These are phyloP conservation scores for Penicillium tannophilum DNA, from an alignment of 495 filamentous ascomycete genomes.

Conservation along the genomic window DNA sequence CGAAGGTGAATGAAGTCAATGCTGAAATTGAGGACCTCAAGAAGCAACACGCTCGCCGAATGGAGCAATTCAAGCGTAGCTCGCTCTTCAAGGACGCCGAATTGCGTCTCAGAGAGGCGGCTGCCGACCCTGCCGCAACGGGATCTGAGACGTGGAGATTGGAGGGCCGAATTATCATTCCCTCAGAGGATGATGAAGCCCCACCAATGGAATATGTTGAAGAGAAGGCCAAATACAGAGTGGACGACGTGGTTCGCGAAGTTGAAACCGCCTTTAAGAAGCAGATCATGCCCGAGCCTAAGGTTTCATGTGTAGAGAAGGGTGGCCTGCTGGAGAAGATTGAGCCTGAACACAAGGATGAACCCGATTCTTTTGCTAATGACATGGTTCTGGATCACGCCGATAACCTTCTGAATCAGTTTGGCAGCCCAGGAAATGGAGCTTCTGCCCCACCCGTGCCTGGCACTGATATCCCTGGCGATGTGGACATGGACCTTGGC, in stretches of 20 bases:
- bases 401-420: slow-evolving; percentile 65
- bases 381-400: slow-evolving; percentile 70
- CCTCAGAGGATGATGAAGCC: slow-evolving; percentile 53
- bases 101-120: slow-evolving; percentile 51
- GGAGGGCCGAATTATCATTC: slow-evolving; percentile 57
- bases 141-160: slow-evolving; percentile 64
- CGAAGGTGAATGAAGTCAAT: slow-evolving; percentile 64
- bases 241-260: slow-evolving; percentile 62
- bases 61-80: slow-evolving; percentile 72
- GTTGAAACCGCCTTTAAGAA: slow-evolving; percentile 59
- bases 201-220: slow-evolving; percentile 38
- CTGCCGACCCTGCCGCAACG: slow-evolving; percentile 50
- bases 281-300: slow-evolving; percentile 58
- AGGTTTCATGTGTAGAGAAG: slow-evolving; percentile 67
- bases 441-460: slow-evolving; percentile 33
- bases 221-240: slow-evolving; percentile 51
- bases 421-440: slow-evolving; percentile 53
- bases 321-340: slow-evolving; percentile 69
- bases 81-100: slow-evolving; percentile 66
- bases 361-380: slow-evolving; percentile 42
- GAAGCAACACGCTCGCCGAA: slow-evolving; percentile 68
- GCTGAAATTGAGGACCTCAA: slow-evolving; percentile 84
- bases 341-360: slow-evolving; percentile 43
- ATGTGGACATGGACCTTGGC: slow-evolving; percentile 50
- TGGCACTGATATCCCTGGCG: slow-evolving; percentile 21